Conservation (phyloP, 2,329 filamentous ascomycete species). For the Bisporella sp. region DNA sequence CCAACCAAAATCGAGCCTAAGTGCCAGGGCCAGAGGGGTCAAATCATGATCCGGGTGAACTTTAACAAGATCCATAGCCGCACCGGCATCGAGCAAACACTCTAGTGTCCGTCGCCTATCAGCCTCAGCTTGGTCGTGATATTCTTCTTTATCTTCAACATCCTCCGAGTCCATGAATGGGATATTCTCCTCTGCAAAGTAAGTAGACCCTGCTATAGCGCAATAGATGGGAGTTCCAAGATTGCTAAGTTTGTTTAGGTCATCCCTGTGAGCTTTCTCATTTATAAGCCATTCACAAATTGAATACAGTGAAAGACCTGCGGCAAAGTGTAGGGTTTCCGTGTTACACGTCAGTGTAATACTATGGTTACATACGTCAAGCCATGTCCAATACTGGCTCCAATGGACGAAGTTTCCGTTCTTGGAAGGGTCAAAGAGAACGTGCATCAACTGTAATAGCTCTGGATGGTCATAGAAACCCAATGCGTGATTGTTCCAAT, state of each 20-base stretch:
- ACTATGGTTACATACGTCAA: too few species aligned
- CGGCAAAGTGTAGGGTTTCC: slow-evolving; percentile 3
- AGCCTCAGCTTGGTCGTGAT: not conserved
- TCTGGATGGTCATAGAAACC: not conserved
- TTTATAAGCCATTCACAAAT: slow-evolving; percentile 4
- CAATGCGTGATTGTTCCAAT: not conserved
- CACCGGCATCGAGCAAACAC: slow-evolving; percentile 1
- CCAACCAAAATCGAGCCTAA: slow-evolving; percentile 2
- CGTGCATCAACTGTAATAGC: too few species aligned
- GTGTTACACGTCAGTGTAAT: too few species aligned
- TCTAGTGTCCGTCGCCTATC: not conserved
- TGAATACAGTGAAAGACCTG: not conserved
- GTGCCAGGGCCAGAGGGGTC: not conserved
- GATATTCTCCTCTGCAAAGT: not conserved
- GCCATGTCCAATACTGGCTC: too few species aligned
- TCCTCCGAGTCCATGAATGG: not conserved
- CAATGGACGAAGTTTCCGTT: too few species aligned
- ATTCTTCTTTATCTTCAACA: not conserved
- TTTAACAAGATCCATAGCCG: not conserved
- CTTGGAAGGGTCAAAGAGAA: too few species aligned
- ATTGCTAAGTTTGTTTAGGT: slow-evolving; percentile 3
- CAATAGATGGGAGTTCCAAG: slow-evolving; percentile 3
- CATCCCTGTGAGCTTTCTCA: not conserved
- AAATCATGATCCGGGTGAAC: not conserved
- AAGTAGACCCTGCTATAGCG: not conserved